Evolutionary conservation across 257 asterid species (phyloP).

Genomic region (Solanum microdontum): DNA sequence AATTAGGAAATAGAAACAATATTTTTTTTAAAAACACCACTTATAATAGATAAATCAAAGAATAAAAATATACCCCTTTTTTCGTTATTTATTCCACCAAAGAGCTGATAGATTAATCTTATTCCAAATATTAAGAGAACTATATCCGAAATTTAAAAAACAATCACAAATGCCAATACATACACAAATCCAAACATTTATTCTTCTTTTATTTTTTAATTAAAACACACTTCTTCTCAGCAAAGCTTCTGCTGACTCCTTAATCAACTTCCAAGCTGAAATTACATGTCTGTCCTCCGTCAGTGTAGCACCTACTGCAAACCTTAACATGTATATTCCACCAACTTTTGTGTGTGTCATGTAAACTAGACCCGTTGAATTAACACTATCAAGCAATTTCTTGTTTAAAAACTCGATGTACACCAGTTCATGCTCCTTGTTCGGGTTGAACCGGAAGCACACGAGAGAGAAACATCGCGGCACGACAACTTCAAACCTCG

Average conservation of each 20-base stretch:
- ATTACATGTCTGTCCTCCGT: conserved; percentile 25
- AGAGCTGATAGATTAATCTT: background rate
- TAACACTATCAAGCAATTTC: conserved; percentile 16
- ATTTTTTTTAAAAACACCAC: no score
- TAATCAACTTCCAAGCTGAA: conserved; percentile 22
- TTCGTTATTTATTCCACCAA: background rate
- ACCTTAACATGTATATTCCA: conserved; percentile 18
- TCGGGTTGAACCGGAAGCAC: conserved; percentile 17
- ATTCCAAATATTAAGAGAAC: background rate
- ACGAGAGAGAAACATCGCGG: conserved; percentile 9
- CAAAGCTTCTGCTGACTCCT: conserved; percentile 2
- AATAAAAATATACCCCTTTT: background rate
- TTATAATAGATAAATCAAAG: no score
- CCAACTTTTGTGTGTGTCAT: conserved; percentile 19
- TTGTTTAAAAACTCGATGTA: conserved; percentile 3
- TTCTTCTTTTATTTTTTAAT: background rate
- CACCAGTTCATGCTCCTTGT: background rate
- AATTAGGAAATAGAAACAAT: no score
- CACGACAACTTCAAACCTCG: conserved; percentile 6
- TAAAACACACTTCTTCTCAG: background rate
- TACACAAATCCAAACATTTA: background rate
- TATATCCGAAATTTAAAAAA: background rate
- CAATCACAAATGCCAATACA: background rate
- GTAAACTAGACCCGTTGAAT: conserved; percentile 23
- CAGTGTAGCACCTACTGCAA: conserved; percentile 25